A percentile compares a stretch with the other conserved stretches of the same genome.
phyloP scores from a whole-genome alignment of 179 eudicot genomes.

The Spergularia azorica region DNA sequence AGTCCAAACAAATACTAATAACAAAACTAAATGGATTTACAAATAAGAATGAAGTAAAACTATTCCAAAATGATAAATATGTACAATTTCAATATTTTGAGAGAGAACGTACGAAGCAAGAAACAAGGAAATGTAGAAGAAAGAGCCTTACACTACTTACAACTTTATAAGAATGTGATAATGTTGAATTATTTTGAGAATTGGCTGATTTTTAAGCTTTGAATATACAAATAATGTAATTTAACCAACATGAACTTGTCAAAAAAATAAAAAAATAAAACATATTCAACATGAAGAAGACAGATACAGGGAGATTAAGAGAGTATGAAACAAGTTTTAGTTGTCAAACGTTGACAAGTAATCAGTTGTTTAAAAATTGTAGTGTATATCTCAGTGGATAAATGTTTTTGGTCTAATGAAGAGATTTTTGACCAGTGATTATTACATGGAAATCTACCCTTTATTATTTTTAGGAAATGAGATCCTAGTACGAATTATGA shows the following conservation, averaged over 20 bases:
- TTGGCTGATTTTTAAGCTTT: constrained; percentile 3
- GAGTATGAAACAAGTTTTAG: background rate
- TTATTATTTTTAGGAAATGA: too few relatives aligned
- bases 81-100: background rate
- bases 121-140: constrained; percentile 6
- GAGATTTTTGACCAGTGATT: background rate
- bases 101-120: background rate
- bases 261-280: background rate
- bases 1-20: background rate
- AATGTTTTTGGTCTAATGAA: background rate
- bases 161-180: background rate
- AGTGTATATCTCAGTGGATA: background rate
- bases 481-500: too few relatives aligned
- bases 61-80: background rate
- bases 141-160: background rate
- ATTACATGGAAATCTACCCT: too few relatives aligned
- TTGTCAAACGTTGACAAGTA: constrained; percentile 23
- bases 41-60: background rate
- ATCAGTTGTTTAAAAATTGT: background rate
- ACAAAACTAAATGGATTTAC: background rate
- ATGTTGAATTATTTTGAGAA: background rate
- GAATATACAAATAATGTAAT: background rate
- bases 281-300: background rate
- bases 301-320: background rate
- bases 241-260: background rate